Evolutionary conservation across 768 basidiomycete species (phyloP), one percentile per base, ranked within the genome.

Genomic region (Boletus insuetus): DNA sequence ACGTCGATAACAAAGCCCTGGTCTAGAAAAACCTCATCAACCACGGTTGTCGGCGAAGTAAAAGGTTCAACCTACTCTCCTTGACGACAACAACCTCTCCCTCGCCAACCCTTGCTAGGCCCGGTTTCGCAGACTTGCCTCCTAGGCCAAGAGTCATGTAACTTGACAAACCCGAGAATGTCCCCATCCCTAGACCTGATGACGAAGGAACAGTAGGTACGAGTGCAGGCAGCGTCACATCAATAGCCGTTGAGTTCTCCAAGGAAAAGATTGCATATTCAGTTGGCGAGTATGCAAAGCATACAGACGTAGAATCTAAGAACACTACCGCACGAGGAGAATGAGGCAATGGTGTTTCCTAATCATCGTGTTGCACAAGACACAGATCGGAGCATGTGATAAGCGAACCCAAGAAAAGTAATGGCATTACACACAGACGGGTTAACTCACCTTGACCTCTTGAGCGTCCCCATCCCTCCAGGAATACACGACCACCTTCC

Each of bases 291-390:
- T 94, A 94, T 0, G 88, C 91, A 58, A 94, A 84, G 60, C 88
- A 87, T 10, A 82, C 76, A 2, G 76, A 76, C 24, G 84, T 77
- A 6, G 80, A 63, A 56, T 83, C 75, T 47, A 92, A 71, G 67
- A 98, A 95, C 3, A 85, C 77, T 47, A 97, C 85, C 0, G 81
- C 78, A 39, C 97, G 83, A n/a, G 97, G 87, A 10, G 94, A 94
- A 68, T 98, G 96, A 13, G 95, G 90, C 4, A 98, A 77, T 0
- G 77, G 64, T 4, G 85, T 75, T 80, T 98, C 96, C 90, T 95
- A 34, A 20, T 20, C 44, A 46, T 48, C 13, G 9, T 13, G 17
- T 50, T 37, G 2, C 31, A 39, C 14, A 29, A 7, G 17, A 35
- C 31, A 26, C 19, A 11, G 26, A 46, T n/a, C 45, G 38, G 39